phyloP scores from a whole-genome alignment of 192 early-diverging fungal genomes.

The Irineochytrium annulatum region DNA sequence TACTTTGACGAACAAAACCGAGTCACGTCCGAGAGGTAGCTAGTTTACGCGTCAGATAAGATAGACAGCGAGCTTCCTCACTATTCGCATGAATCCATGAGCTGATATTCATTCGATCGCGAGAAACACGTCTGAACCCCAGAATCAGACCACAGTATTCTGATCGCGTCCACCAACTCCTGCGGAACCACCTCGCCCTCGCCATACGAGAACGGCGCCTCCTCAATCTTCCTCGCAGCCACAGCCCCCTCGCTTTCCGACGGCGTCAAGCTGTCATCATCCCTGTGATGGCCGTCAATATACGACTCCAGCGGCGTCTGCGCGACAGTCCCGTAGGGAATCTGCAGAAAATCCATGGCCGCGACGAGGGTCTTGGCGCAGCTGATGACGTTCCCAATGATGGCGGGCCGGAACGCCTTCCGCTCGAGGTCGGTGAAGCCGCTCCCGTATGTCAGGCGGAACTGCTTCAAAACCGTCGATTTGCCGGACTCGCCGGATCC shows the following conservation, averaged over 20 bases:
- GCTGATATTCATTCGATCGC: constrained; percentile 40
- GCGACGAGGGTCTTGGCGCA: constrained; percentile 32
- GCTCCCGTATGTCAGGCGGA: constrained; percentile 36
- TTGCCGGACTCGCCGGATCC: constrained; percentile 47
- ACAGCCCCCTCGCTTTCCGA: constrained; percentile 14
- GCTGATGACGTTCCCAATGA: constrained; percentile 36
- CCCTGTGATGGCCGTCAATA: neutral
- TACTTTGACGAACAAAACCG: constrained; percentile 49
- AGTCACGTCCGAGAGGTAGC: constrained; percentile 36
- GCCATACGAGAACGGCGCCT: constrained; percentile 21
- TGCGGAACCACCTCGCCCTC: constrained; percentile 32
- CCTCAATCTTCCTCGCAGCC: constrained; percentile 16
- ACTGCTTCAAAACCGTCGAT: constrained; percentile 45
- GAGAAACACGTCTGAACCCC: constrained; percentile 33
- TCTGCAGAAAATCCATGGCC: constrained; percentile 31
- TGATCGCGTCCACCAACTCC: constrained; percentile 18
- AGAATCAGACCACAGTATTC: constrained; percentile 36
- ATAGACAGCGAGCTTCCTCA: constrained; percentile 18
- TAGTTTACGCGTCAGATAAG: neutral
- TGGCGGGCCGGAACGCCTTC: constrained; percentile 25
- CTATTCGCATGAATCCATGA: constrained; percentile 41
- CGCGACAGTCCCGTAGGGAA: constrained; percentile 15
- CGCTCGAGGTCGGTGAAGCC: constrained; percentile 36
- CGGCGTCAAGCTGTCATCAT: constrained; percentile 11
- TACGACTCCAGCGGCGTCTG: neutral